These are phyloP conservation scores for Pichia paraexigua DNA, from an alignment of 805 yeast species.

Conservation along the genomic window DNA sequence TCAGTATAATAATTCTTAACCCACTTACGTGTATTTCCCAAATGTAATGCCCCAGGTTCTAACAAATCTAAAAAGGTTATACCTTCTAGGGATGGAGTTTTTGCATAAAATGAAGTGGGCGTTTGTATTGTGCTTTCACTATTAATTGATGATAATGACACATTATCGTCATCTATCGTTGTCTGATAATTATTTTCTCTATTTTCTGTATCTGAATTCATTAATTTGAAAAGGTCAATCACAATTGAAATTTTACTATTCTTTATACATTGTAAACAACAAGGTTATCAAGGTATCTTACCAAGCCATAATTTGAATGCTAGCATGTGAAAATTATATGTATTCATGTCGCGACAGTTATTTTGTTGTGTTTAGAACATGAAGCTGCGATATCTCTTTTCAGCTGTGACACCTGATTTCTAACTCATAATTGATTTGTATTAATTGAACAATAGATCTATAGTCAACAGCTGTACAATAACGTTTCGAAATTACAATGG, in stretches of 20 bases:
- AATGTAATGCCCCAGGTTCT: slow-evolving; percentile 22
- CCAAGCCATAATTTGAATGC: neutral
- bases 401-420: too few species aligned
- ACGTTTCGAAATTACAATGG: neutral
- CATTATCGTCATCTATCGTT: neutral
- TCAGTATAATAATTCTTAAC: slow-evolving; percentile 22
- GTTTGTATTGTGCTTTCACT: neutral
- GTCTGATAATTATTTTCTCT: neutral
- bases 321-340: neutral
- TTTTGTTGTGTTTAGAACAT: neutral
- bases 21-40: slow-evolving; percentile 22
- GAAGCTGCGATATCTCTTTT: neutral
- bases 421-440: neutral
- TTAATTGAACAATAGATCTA: too few species aligned
- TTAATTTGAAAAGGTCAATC: too few species aligned
- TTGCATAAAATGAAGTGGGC: slow-evolving; percentile 2
- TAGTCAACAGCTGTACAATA: neutral
- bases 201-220: neutral
- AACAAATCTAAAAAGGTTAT: slow-evolving; percentile 25
- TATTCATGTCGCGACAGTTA: neutral
- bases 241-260: neutral
- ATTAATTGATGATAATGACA: neutral
- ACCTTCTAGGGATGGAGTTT: slow-evolving; percentile 21
- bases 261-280: neutral
- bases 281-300: neutral